These are phyloP conservation scores for Sporothrix variecibatus DNA, from an alignment of 2,329 filamentous ascomycete species.

Conservation along the genomic window DNA sequence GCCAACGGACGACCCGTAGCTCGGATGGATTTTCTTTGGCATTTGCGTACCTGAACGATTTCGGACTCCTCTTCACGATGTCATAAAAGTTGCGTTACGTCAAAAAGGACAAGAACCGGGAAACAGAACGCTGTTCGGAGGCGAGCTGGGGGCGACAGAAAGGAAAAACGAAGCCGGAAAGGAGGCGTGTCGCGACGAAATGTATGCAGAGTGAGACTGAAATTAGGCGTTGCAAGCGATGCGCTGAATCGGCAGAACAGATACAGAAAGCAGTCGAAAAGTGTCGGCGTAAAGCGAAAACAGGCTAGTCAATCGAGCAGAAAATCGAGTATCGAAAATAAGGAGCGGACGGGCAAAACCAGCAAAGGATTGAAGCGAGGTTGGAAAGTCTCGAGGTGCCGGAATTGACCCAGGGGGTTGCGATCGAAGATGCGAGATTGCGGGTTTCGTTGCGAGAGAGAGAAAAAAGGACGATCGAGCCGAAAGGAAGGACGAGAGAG, in stretches of 20 bases:
- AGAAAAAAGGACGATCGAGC: constrained; percentile 32
- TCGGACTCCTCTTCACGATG: constrained; percentile 2
- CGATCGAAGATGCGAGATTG: constrained; percentile 5
- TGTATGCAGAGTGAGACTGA: neutral
- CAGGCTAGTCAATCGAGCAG: neutral
- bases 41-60: constrained; percentile 8
- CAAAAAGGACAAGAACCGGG: neutral
- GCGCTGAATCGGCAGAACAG: neutral
- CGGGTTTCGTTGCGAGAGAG: constrained; percentile 24
- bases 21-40: neutral
- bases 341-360: constrained; percentile 64
- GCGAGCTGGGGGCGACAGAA: neutral
- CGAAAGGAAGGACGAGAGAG: constrained; percentile 19
- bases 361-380: constrained; percentile 37
- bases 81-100: neutral
- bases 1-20: neutral
- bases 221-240: constrained; percentile 1
- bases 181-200: neutral
- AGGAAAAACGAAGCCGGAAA: neutral
- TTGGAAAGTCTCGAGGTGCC: constrained; percentile 48
- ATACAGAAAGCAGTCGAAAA: constrained; percentile 12
- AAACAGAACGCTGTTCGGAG: neutral
- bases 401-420: constrained; percentile 56
- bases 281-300: neutral
- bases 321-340: constrained; percentile 32